These are phyloP conservation scores for Papiliotrema laurentii DNA, from an alignment of 1,284 basidiomycete species.

Conservation along the genomic window DNA sequence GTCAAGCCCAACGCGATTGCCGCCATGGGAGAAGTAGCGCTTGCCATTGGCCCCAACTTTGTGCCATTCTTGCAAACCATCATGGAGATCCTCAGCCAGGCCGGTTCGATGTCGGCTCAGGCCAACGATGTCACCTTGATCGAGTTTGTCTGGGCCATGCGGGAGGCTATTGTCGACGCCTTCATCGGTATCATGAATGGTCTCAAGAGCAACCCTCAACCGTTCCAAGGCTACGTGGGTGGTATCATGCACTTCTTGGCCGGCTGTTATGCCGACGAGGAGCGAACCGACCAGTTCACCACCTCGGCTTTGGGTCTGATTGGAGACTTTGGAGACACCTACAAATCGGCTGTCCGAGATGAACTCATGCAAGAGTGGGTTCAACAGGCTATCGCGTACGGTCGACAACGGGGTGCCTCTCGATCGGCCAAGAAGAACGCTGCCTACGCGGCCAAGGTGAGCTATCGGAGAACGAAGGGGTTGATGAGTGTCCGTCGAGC, in stretches of 20 bases:
- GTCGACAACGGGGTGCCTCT: constrained; percentile 51
- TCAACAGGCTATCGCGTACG: constrained; percentile 63
- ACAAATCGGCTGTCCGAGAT: constrained; percentile 72
- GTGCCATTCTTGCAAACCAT: constrained; percentile 86
- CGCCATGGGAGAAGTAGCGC: constrained; percentile 94
- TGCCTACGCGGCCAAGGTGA: constrained; percentile 55
- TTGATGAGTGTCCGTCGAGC: too few relatives aligned
- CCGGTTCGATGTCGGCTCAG: constrained; percentile 76
- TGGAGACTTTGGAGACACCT: constrained; percentile 88
- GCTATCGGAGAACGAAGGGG: too few relatives aligned
- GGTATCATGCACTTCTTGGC: constrained; percentile 78
- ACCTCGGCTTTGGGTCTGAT: constrained; percentile 76
- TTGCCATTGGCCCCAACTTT: constrained; percentile 82
- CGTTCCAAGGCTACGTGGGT: constrained; percentile 67
- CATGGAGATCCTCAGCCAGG: constrained; percentile 87
- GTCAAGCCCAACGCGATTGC: constrained; percentile 95
- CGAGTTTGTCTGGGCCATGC: constrained; percentile 85
- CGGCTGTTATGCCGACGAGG: constrained; percentile 71
- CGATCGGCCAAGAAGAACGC: constrained; percentile 53
- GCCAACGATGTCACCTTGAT: constrained; percentile 52
- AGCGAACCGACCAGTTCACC: constrained; percentile 70
- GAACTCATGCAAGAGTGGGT: constrained; percentile 78
- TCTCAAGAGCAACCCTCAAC: constrained; percentile 70
- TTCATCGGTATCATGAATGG: constrained; percentile 93
- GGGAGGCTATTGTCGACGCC: constrained; percentile 94